A percentile compares a stretch with the other conserved stretches of the same genome.
phyloP scores from a whole-genome alignment of 2,329 filamentous ascomycete genomes.

The Lanzia echinophila region DNA sequence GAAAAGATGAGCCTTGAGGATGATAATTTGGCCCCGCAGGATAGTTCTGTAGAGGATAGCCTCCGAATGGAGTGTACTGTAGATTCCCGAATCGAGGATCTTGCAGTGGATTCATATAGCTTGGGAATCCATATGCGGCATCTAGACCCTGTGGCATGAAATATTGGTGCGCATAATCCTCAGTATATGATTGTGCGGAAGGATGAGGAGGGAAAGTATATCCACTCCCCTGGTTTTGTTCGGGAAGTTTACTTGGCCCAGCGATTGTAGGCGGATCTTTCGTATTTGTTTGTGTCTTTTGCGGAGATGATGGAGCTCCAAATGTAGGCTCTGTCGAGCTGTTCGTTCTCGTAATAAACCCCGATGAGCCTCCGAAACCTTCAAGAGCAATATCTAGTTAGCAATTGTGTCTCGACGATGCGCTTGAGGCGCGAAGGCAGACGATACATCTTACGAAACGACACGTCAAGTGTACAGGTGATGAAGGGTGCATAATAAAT shows the following conservation, averaged over 20 bases:
- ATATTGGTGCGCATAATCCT: too few relatives aligned
- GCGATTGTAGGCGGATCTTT: not conserved
- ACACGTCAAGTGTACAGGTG: too few relatives aligned
- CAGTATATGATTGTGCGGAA: too few relatives aligned
- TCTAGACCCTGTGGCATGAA: not conserved
- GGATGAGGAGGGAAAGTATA: too few relatives aligned
- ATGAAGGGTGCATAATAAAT: too few relatives aligned
- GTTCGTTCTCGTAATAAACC: not conserved
- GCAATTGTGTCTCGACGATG: too few relatives aligned
- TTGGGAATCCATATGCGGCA: not conserved
- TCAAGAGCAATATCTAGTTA: too few relatives aligned
- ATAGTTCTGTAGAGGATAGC: not conserved
- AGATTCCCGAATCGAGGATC: not conserved
- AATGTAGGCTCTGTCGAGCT: not conserved
- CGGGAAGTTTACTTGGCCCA: not conserved
- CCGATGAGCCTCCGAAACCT: conserved; percentile 3
- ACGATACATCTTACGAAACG: too few relatives aligned
- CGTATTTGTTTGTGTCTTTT: not conserved
- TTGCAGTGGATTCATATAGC: not conserved
- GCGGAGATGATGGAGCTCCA: not conserved
- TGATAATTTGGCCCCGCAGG: not conserved
- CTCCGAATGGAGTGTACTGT: not conserved
- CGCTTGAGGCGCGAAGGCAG: too few relatives aligned
- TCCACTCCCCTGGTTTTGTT: not conserved
- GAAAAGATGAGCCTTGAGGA: too few relatives aligned